Evolutionary conservation across 352 stramenopile genomes (phyloP), one percentile per base, ranked within the genome.

Genomic region (Globisporangium ultimum): DNA sequence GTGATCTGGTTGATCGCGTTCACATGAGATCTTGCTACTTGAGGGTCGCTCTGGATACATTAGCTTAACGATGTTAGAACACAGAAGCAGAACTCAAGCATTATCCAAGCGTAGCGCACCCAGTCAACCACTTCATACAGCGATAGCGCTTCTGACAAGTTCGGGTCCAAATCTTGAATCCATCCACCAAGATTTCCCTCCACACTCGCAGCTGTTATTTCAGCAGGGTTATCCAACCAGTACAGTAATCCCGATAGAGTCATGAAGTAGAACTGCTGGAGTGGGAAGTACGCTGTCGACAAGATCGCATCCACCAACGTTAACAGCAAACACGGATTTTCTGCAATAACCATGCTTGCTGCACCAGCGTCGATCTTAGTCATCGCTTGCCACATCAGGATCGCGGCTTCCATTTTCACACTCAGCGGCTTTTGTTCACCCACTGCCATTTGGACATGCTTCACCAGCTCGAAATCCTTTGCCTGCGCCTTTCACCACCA

Each of bases 241-340:
- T 67, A 60, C 5, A 85, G 22, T 50, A 88, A 63, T 21, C 55
- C 73, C 2, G 69, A 63, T 3, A 85, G 50, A 1, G 63, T 64
- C 76, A 87, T 83, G 53, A 84, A 83, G 52, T 66, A 89, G 12
- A 84, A 58, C 42, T 84, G 74, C 63, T 89, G 79, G 5, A 89
- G 55, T n/a, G 79, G 79, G 18, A 89, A 80, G 47, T 89, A 87
- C 7, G 74, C 59, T 9, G 74, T 87, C 24, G 76, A 66, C 4
- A 85, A 55, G 48, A 87, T 45, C 15, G 74, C 70, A 32, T 80
- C 60, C 21, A 77, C 66, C 42, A 89, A 18, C 17, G 69, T 70
- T n/a, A 73, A 36, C 38, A 76, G 53, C 53, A 80, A 13, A 22
- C 56, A 38, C 17, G 53, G 50, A n/a, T 78, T 48, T 11, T 63